Evolutionary conservation across 2,329 filamentous ascomycete genomes (phyloP).

Genomic region (Penicillium hesseltinei): DNA sequence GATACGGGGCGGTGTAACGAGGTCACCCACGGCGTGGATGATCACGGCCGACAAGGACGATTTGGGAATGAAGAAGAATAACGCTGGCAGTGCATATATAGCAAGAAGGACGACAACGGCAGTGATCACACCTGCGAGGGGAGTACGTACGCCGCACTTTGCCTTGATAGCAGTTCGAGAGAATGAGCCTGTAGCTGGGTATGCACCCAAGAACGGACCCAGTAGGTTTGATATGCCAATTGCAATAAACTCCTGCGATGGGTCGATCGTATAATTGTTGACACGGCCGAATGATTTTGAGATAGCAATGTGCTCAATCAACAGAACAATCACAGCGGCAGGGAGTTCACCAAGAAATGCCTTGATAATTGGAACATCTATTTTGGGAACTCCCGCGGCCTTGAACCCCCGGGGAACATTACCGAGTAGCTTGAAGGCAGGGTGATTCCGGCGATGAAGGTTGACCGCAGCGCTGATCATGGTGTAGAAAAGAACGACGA

Average conservation of each 20-base stretch:
- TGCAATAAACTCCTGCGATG: slow-evolving; percentile 91
- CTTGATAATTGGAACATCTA: slow-evolving; percentile 64
- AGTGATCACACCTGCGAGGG: slow-evolving; percentile 82
- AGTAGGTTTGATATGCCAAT: slow-evolving; percentile 86
- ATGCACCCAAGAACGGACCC: slow-evolving; percentile 83
- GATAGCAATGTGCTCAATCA: slow-evolving; percentile 93
- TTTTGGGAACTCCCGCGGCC: slow-evolving; percentile 66
- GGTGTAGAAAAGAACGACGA: slow-evolving; percentile 85
- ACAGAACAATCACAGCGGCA: slow-evolving; percentile 77
- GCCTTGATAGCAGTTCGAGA: slow-evolving; percentile 91
- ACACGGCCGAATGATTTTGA: slow-evolving; percentile 90
- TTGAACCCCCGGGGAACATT: slow-evolving; percentile 79
- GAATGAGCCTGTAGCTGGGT: slow-evolving; percentile 88
- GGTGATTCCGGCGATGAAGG: slow-evolving; percentile 58
- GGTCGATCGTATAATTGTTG: slow-evolving; percentile 91
- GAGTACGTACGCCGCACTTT: slow-evolving; percentile 86
- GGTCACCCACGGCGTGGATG: slow-evolving; percentile 86
- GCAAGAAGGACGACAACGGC: slow-evolving; percentile 78
- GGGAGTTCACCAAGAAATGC: slow-evolving; percentile 71
- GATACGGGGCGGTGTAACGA: slow-evolving; percentile 82
- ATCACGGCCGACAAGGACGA: slow-evolving; percentile 79
- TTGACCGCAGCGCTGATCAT: slow-evolving; percentile 83
- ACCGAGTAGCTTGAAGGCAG: slow-evolving; percentile 70
- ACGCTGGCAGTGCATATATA: slow-evolving; percentile 76
- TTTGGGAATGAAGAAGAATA: slow-evolving; percentile 89